phyloP scores from a whole-genome alignment of 2,329 filamentous ascomycete genomes.

The Tolypocladium inflatum region DNA sequence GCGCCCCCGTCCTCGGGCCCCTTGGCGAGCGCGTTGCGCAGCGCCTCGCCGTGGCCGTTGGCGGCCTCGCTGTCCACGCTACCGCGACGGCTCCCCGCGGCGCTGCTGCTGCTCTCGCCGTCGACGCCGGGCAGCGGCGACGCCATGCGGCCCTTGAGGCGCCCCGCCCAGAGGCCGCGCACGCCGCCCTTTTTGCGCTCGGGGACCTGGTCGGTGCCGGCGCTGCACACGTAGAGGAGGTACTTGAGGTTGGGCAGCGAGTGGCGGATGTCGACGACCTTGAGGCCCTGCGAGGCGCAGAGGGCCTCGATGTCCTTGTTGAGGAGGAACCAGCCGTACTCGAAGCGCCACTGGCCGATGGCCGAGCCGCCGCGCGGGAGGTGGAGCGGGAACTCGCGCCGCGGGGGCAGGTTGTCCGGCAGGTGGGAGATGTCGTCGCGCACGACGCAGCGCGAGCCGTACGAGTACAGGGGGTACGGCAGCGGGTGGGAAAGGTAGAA shows the following conservation, averaged over 20 bases:
- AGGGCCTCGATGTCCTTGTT: constrained; percentile 85
- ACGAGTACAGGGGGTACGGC: constrained; percentile 67
- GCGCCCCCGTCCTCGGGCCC: not conserved
- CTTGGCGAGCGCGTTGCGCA: not conserved
- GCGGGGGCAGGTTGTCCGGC: constrained; percentile 34
- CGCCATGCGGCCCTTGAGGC: constrained; percentile 25
- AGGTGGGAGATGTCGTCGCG: constrained; percentile 62
- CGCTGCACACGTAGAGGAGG: constrained; percentile 78
- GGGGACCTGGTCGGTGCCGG: constrained; percentile 57
- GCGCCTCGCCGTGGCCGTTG: not conserved
- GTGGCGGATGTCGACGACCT: constrained; percentile 81
- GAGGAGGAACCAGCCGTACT: constrained; percentile 92
- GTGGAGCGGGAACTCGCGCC: constrained; percentile 74
- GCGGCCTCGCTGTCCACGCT: constrained; percentile 29
- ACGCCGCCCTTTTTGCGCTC: constrained; percentile 53
- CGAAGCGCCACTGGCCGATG: constrained; percentile 77
- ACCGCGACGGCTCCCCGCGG: constrained; percentile 28
- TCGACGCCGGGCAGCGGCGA: constrained; percentile 15
- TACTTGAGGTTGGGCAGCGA: constrained; percentile 93
- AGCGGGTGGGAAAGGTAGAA: constrained; percentile 72
- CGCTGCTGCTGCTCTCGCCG: constrained; percentile 29
- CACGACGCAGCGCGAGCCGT: constrained; percentile 66
- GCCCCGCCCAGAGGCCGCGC: constrained; percentile 44
- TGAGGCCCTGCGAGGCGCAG: constrained; percentile 57
- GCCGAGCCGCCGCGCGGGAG: constrained; percentile 48